Conservation (phyloP, 768 basidiomycete genomes). For the Tulasnella calospora region DNA sequence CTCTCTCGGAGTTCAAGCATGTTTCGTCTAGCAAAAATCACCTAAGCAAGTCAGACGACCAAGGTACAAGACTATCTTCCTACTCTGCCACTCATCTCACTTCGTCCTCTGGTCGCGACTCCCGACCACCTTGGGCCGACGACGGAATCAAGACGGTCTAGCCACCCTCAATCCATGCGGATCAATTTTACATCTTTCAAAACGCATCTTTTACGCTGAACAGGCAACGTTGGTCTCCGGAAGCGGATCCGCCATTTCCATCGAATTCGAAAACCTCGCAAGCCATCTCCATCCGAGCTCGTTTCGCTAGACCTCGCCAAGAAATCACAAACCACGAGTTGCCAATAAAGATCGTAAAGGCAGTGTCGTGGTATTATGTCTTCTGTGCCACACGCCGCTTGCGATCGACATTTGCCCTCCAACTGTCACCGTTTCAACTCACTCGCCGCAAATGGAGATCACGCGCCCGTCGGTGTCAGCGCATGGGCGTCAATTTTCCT, state of each 20-base stretch:
- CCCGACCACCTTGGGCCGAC: background rate
- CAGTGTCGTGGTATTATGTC: background rate
- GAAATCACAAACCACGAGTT: background rate
- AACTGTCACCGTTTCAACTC: background rate
- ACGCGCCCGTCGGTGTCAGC: background rate
- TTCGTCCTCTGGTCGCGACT: slow-evolving; percentile 2
- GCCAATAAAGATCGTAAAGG: background rate
- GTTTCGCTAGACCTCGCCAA: background rate
- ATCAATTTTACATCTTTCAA: background rate
- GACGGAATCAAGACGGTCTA: background rate
- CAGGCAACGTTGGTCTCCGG: background rate
- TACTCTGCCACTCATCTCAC: slow-evolving; percentile 8
- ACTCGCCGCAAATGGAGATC: slow-evolving; percentile 3
- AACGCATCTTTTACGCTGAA: background rate
- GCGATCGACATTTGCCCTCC: background rate
- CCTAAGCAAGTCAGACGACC: background rate
- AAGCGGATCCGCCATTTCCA: background rate
- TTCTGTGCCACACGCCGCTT: background rate
- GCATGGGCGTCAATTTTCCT: background rate
- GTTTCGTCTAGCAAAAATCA: background rate
- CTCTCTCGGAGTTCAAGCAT: background rate
- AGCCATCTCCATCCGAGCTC: background rate
- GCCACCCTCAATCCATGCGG: background rate
- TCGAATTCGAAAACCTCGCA: background rate
- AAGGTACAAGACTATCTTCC: background rate